Evolutionary conservation across 169 alveolate species (phyloP).

Genomic region (Perkinsus olseni): DNA sequence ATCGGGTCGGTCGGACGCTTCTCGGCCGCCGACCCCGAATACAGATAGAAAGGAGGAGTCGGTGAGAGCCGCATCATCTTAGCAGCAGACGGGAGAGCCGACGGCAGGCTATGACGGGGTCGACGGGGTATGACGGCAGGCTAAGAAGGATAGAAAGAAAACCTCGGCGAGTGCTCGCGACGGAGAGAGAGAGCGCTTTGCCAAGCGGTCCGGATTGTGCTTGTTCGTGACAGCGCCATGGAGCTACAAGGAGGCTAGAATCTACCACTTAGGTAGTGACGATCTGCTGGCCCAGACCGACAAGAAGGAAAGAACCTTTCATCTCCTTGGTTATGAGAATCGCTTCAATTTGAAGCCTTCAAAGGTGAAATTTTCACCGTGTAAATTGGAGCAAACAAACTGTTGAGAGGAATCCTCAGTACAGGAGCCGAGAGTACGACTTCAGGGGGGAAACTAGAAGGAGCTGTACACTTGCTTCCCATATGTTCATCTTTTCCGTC

Average conservation of each 20-base stretch:
- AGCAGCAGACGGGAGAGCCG: no score
- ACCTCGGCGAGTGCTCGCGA: neutral
- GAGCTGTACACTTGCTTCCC: neutral
- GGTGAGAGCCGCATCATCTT: no score
- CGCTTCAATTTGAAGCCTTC: no score
- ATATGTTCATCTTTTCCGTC: no score
- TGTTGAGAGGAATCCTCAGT: neutral
- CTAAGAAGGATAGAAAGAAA: neutral
- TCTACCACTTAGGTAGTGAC: neutral
- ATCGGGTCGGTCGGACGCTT: no score
- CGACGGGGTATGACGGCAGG: no score
- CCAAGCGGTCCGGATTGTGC: neutral
- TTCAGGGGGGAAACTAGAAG: neutral
- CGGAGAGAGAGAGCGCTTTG: neutral
- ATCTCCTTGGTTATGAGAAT: neutral
- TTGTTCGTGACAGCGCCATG: neutral
- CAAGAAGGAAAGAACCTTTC: neutral
- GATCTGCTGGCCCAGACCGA: neutral
- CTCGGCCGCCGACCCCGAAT: no score
- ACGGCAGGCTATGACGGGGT: no score
- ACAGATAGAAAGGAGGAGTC: no score
- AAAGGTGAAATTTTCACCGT: no score
- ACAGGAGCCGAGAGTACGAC: neutral
- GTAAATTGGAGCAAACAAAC: neutral
- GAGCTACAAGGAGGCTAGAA: neutral